Evolutionary conservation across 768 basidiomycete species (phyloP).

Genomic region (Termitomyces sp.): DNA sequence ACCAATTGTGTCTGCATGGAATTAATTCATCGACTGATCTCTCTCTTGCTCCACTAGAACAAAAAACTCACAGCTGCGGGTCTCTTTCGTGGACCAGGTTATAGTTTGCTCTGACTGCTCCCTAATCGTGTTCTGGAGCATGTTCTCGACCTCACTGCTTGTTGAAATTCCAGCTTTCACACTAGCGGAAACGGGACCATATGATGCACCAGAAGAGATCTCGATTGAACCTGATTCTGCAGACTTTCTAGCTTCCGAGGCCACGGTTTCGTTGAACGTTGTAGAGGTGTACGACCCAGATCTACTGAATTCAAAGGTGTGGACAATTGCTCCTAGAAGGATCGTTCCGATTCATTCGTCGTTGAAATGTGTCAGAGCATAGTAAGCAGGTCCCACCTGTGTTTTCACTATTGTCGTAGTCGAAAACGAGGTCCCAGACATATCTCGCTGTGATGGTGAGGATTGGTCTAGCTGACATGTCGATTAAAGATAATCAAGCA

Average conservation of each 20-base stretch:
- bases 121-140: not conserved
- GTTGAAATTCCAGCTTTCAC: not conserved
- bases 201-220: not conserved
- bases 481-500: not conserved
- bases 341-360: not conserved
- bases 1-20: not conserved
- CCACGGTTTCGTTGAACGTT: not conserved
- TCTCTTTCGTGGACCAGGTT: not conserved
- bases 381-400: not conserved
- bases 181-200: constrained; percentile 4
- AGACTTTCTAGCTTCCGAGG: not conserved
- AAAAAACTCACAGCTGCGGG: not conserved
- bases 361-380: not conserved
- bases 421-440: not conserved
- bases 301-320: not conserved
- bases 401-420: constrained; percentile 3
- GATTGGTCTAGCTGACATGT: not conserved
- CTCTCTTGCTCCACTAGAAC: too few species aligned
- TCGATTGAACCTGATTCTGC: not conserved
- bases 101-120: not conserved
- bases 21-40: not conserved
- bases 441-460: not conserved
- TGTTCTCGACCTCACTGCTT: not conserved
- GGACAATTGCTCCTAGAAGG: not conserved
- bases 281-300: not conserved